A percentile compares a stretch with the other conserved stretches of the same genome.
Conservation (phyloP, 2,329 filamentous ascomycete species). For the Xylariaceae sp. region DNA sequence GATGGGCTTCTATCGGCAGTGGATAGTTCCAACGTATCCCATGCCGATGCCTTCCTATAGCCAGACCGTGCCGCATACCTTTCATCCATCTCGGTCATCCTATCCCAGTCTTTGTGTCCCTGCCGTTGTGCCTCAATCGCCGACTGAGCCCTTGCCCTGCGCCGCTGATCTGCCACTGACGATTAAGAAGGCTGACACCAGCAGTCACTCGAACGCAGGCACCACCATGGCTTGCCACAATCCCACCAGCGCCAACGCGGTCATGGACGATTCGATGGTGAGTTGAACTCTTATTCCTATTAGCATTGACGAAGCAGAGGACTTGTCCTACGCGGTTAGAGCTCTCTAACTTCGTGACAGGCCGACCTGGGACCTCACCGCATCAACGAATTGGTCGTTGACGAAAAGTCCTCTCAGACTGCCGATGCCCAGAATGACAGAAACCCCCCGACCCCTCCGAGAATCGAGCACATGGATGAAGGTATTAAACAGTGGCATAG, state of each 20-base stretch:
- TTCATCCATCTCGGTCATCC: too few relatives aligned
- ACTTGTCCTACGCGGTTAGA: not conserved
- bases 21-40: too few relatives aligned
- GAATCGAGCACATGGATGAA: not conserved
- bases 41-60: too few relatives aligned
- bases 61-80: too few relatives aligned
- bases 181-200: too few relatives aligned
- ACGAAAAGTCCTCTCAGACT: not conserved
- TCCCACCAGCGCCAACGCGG: not conserved
- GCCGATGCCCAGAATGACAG: not conserved
- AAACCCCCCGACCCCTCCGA: not conserved
- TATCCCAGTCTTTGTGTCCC: too few relatives aligned
- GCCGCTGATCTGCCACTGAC: too few relatives aligned
- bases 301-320: not conserved
- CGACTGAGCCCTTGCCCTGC: too few relatives aligned
- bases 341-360: slow-evolving; percentile 11
- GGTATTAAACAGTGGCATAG: slow-evolving; percentile 8
- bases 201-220: too few relatives aligned
- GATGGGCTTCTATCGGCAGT: too few relatives aligned
- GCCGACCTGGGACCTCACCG: slow-evolving; percentile 22
- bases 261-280: slow-evolving; percentile 12
- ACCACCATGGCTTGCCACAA: too few relatives aligned
- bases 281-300: not conserved
- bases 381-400: slow-evolving; percentile 20
- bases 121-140: too few relatives aligned